Base-by-base conservation (phyloP, 1,284 basidiomycete genomes). In the Cutaneotrichosporon sp. region DNA sequence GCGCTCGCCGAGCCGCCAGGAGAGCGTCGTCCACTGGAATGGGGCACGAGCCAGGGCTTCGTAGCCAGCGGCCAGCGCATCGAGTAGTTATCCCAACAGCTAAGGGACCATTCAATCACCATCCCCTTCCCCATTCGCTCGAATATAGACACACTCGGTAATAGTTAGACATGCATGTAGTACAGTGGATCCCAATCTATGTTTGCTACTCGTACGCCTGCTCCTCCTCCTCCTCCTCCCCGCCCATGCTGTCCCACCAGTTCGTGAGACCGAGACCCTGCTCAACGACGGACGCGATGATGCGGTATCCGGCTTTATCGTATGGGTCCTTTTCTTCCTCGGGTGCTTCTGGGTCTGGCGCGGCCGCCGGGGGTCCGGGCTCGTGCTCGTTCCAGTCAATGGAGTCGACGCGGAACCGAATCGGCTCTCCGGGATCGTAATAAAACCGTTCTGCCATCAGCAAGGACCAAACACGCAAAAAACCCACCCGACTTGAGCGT, bases 351-450 rank as follows among this genome's bases (percentile, higher is more conserved):
- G 30, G 1, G 63, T 63, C 20, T 58, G 52, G 10, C 30, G 43
- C 20, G 18, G 61, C 60, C 12, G 54, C 52, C 0, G 66, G 67
- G 1, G 90, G 90, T 2, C 89, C 88, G 0, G 92, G 92, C 65
- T 93, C 88, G 60, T 90, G 84, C 65, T 97, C 92, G 68, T 85
- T 87, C 72, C 94, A 97, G 61, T 88, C 85, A 65, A 94, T 88
- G 2, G 81, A 79, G 69, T 94, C 90, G 12, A 97, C 84, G 3
- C 90, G 84, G 38, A 94, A 84, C 17, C 93, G 85, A n/a, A 97
- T 79, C 34, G 86, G 79, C 65, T 96, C 91, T 23, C 83, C 83
- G 49, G 82, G 77, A 67, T 91, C 88, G 55, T 96, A 84, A 71
- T 91, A 94, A 80, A 93, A 86, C 22, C 90, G 80, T 39, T 87